Evolutionary conservation across 257 asterid species (phyloP).

Genomic region (Ophiorrhiza pumila): DNA sequence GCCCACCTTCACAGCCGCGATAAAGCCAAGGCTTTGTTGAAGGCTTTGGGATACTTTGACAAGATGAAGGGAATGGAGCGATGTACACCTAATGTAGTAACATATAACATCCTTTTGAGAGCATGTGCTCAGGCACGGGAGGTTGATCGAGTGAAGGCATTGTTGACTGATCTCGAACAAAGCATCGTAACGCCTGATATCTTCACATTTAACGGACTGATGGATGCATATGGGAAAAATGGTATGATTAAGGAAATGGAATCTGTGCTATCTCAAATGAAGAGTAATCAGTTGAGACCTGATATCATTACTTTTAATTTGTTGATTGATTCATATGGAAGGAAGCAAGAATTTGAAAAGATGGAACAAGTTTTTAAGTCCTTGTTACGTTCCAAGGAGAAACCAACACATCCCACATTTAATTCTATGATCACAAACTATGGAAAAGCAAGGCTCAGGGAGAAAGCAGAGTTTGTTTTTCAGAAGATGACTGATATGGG

Average conservation of each 20-base stretch:
- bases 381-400: conserved; percentile 70
- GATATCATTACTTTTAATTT: conserved; percentile 75
- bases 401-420: conserved; percentile 78
- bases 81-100: conserved; percentile 71
- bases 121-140: conserved; percentile 80
- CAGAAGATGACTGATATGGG: conserved; percentile 76
- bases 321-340: conserved; percentile 86
- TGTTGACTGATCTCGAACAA: conserved; percentile 74
- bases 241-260: conserved; percentile 95
- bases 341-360: conserved; percentile 82
- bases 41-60: conserved; percentile 72
- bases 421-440: conserved; percentile 94
- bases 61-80: conserved; percentile 91
- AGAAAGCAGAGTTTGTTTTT: conserved; percentile 56
- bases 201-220: conserved; percentile 84
- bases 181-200: conserved; percentile 68
- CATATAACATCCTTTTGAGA: conserved; percentile 85
- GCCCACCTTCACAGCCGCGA: conserved; percentile 92
- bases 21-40: conserved; percentile 71
- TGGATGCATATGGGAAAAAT: conserved; percentile 93
- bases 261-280: conserved; percentile 63
- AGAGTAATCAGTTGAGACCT: conserved; percentile 72
- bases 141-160: conserved; percentile 58
- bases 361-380: conserved; percentile 94
- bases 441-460: conserved; percentile 86